These are phyloP conservation scores for Acidiella bohemica DNA, from an alignment of 495 filamentous ascomycete species.

Conservation along the genomic window DNA sequence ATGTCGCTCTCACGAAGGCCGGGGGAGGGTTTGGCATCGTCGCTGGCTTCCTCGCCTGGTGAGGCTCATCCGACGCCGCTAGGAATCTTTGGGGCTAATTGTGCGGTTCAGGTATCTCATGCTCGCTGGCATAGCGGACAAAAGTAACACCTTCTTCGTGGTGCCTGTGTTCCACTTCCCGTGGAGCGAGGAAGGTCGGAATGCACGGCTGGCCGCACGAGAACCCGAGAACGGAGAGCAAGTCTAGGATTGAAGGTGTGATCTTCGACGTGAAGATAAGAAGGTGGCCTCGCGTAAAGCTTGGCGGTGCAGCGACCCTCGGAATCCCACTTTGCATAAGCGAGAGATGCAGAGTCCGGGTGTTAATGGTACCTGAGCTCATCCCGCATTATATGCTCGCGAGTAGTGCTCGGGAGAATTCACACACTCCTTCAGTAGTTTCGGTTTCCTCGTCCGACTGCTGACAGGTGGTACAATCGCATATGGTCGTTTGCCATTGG, in stretches of 20 bases:
- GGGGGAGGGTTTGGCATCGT: slow-evolving; percentile 16
- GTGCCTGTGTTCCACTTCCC: slow-evolving; percentile 17
- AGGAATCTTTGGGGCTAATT: no score
- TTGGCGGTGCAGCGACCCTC: no score
- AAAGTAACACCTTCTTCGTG: slow-evolving; percentile 11
- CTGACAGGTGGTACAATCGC: neutral
- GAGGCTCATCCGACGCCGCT: no score
- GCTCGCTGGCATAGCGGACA: slow-evolving; percentile 10
- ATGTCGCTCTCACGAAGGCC: slow-evolving; percentile 2
- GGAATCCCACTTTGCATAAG: no score
- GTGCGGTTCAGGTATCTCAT: no score
- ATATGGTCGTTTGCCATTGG: slow-evolving; percentile 6
- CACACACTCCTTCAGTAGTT: slow-evolving; percentile 3
- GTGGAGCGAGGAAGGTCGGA: slow-evolving; percentile 12
- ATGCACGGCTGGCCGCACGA: neutral
- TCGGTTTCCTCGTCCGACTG: neutral
- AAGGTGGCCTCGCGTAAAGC: no score
- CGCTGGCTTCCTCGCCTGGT: slow-evolving; percentile 17
- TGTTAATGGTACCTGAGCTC: no score
- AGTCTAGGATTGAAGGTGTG: slow-evolving; percentile 1
- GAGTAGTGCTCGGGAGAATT: no score
- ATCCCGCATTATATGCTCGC: no score
- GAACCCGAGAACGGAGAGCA: slow-evolving; percentile 1
- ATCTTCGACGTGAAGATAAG: no score
- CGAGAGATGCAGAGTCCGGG: no score